Evolutionary conservation across 169 alveolate species (phyloP).

Genomic region (Plasmodium sp.): DNA sequence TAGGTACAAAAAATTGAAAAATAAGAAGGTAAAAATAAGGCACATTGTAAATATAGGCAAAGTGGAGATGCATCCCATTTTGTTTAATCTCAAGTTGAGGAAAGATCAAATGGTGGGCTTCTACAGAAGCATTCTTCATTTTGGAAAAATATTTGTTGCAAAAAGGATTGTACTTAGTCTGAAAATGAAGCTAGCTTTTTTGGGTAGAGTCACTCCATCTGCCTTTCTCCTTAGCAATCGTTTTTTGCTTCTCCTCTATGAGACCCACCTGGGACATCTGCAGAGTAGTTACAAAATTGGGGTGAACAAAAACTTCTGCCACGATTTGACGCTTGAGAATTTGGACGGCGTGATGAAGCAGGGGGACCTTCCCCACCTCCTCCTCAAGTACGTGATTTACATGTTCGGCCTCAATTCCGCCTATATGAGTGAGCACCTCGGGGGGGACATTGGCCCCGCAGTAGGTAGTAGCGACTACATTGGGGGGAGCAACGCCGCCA

Average conservation of each 20-base stretch:
- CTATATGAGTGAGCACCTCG: neutral
- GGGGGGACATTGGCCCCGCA: neutral
- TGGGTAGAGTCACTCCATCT: neutral
- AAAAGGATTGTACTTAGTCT: constrained; percentile 7
- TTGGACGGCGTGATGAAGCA: constrained; percentile 4
- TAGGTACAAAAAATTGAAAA: constrained; percentile 5
- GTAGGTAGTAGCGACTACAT: neutral
- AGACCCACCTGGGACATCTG: neutral
- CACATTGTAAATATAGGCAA: neutral
- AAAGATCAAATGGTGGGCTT: neutral
- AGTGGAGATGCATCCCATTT: constrained; percentile 5
- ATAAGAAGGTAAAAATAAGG: constrained; percentile 6
- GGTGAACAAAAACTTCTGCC: constrained; percentile 1
- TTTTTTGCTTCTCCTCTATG: neutral
- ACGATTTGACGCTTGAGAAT: neutral
- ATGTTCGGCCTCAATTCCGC: neutral
- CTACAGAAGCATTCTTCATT: neutral
- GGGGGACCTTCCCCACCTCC: neutral
- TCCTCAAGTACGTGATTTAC: constrained; percentile 12
- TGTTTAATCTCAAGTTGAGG: neutral
- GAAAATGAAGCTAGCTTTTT: neutral
- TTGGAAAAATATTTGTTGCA: neutral
- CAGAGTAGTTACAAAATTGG: neutral
- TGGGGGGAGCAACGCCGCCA: neutral
- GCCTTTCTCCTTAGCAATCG: neutral